Conservation (phyloP, 2,329 filamentous ascomycete species). For the Colletotrichum liriopes region DNA sequence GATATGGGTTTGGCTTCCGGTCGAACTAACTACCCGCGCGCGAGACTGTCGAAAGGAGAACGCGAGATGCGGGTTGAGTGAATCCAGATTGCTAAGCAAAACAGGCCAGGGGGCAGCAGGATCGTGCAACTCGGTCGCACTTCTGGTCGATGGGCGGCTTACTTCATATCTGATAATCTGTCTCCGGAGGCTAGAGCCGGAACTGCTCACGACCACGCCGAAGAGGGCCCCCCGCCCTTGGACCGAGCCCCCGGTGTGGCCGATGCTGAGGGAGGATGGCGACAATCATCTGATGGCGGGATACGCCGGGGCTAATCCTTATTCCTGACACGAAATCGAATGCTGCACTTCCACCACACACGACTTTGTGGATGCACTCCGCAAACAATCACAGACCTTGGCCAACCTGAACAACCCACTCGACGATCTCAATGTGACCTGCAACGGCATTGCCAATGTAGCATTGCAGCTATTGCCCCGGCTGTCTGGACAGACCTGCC, state of each 20-base stretch:
- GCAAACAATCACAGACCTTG: constrained; percentile 16
- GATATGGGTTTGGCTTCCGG: constrained; percentile 12
- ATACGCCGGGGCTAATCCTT: constrained; percentile 16
- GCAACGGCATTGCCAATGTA: constrained; percentile 31
- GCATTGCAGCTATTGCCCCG: constrained; percentile 26
- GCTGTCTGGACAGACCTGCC: constrained; percentile 36
- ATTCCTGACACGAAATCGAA: constrained; percentile 29
- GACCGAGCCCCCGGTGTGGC: constrained; percentile 23
- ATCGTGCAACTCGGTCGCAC: constrained; percentile 8
- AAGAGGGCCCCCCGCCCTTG: constrained; percentile 30
- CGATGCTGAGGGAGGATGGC: constrained; percentile 24
- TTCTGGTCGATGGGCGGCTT: constrained; percentile 17
- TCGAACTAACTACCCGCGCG: not conserved
- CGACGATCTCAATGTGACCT: constrained; percentile 36
- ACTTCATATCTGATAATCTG: constrained; percentile 20
- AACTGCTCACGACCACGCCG: constrained; percentile 18
- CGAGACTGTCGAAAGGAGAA: not conserved
- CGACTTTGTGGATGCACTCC: constrained; percentile 29
- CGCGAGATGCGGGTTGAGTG: constrained; percentile 1
- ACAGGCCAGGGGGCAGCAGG: constrained; percentile 11
- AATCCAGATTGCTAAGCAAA: constrained; percentile 27
- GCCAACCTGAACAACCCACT: constrained; percentile 19
- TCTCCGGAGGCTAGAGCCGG: constrained; percentile 12
- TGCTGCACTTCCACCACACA: constrained; percentile 8
- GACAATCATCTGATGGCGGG: constrained; percentile 32